Base-by-base conservation (phyloP, 306 rosid genomes). In the Cicer arietinum region DNA sequence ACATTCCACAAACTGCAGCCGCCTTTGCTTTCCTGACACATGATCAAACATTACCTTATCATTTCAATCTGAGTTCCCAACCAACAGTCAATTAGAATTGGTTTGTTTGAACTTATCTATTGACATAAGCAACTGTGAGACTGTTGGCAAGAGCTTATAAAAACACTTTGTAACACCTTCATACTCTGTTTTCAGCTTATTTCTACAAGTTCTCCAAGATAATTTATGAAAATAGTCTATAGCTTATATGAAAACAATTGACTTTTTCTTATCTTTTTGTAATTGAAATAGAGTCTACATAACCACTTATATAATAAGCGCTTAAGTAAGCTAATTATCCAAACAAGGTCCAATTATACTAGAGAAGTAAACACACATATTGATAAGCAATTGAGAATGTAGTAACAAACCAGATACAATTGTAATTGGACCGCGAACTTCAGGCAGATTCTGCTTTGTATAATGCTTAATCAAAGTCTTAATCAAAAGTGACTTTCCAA, bases 1-100 rank as follows among this genome's bases (percentile, higher is more conserved):
- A 80, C 98, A 94, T 86, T 91, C 97, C 66, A 91, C 93, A 77
- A 94, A 94, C 85, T 91, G 97, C 63, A 94, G 46, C 53, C 97
- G 85, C 88, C 98, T 88, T 80, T 87, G 89, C 91, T 94, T 94
- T 56, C 98, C 97, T 94, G 77, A 22, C 57, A 84, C n/a, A 57
- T 14, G 57, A 66, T 30, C 76, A 77, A 77, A 30, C 47, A 80
- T 20, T 70, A 17, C 53, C 35, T 79, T 7, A 74, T 73, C 79
- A 80, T 18, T 9, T 2, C 14, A 1, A 75, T 18, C 11, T 1
- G 35, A 52, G 10, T 13, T 40, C 56, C 60, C 17, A 60, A 16
- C 64, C 20, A 60, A 48, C 4, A 1, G 22, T n/a, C 10, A 6
- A 9, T 6, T 51, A n/a, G 20, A 20, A 7, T 7, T 14, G 22